Evolutionary conservation across 1,139 yeast species (phyloP).

Genomic region (Kazachstania sp.): DNA sequence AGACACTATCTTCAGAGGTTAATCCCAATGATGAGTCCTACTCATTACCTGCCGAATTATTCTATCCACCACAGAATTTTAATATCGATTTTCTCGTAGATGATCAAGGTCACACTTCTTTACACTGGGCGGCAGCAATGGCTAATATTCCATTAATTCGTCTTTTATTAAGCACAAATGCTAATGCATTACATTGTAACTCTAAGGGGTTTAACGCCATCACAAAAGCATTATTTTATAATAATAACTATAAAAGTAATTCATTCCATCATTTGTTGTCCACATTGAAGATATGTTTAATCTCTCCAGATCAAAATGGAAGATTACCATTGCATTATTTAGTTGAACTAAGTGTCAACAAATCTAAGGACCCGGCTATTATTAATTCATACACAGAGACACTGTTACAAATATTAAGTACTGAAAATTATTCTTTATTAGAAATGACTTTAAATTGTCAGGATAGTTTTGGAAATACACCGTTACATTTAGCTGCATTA

Average conservation of each 20-base stretch:
- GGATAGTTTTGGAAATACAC: constrained; percentile 62
- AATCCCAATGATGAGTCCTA: constrained; percentile 66
- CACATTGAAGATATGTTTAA: constrained; percentile 58
- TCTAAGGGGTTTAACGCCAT: constrained; percentile 75
- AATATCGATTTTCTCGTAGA: constrained; percentile 82
- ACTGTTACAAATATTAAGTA: constrained; percentile 32
- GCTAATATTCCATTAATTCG: constrained; percentile 71
- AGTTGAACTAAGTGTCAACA: constrained; percentile 50
- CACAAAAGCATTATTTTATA: constrained; percentile 74
- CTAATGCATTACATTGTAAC: constrained; percentile 70
- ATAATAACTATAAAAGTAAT: constrained; percentile 73
- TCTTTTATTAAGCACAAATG: constrained; percentile 58
- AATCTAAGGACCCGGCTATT: constrained; percentile 37
- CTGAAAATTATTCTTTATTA: constrained; percentile 39
- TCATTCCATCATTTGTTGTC: constrained; percentile 69
- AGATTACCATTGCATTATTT: constrained; percentile 68
- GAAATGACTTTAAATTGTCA: constrained; percentile 59
- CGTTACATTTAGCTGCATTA: constrained; percentile 50
- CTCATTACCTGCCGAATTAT: constrained; percentile 62
- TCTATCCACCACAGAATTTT: constrained; percentile 70
- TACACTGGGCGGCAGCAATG: constrained; percentile 96
- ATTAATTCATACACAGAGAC: constrained; percentile 36
- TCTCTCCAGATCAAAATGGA: constrained; percentile 67
- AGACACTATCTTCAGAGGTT: constrained; percentile 41
- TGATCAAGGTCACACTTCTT: constrained; percentile 91